These are phyloP conservation scores for Eremomyces bilateralis DNA, from an alignment of 495 filamentous ascomycete genomes.

Conservation along the genomic window DNA sequence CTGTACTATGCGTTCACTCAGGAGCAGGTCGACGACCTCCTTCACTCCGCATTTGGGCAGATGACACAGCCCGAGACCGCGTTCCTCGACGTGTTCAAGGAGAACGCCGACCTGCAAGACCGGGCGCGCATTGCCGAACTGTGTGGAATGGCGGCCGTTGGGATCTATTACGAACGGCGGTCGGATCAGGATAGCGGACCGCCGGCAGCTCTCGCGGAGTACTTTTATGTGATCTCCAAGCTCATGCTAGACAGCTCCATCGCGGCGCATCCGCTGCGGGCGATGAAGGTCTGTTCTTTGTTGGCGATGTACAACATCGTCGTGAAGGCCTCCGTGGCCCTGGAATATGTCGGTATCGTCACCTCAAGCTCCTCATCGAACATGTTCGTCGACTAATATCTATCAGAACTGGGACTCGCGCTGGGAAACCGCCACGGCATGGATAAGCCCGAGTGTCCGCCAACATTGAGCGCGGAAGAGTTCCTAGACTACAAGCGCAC, in stretches of 20 bases:
- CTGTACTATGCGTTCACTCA: conserved; percentile 1
- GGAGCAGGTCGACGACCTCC: conserved; percentile 1
- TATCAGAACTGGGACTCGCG: conserved; percentile 2
- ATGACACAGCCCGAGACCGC: background rate
- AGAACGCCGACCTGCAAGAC: background rate
- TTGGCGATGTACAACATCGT: conserved; percentile 4
- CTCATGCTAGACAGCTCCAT: conserved; percentile 2
- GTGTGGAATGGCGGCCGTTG: conserved; percentile 4
- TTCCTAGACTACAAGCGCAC: conserved; percentile 2
- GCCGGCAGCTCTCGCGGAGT: conserved; percentile 1
- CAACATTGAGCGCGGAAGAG: background rate
- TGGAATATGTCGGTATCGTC: conserved; percentile 1
- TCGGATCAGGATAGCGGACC: background rate
- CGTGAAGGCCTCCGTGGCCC: background rate
- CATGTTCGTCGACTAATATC: background rate
- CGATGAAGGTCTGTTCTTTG: conserved; percentile 4
- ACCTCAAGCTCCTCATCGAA: background rate
- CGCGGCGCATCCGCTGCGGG: conserved; percentile 1
- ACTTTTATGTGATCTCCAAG: conserved; percentile 2
- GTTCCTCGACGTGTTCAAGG: background rate
- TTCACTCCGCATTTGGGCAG: background rate
- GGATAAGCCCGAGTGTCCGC: background rate
- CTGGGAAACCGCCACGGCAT: background rate
- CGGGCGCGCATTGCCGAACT: background rate
- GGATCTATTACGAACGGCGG: background rate